Percentiles rank a stretch among this genome's conserved stretches.
Evolutionary conservation across 176 grass and related monocot species (phyloP).

Genomic region (Rhynchospora tenuis): DNA sequence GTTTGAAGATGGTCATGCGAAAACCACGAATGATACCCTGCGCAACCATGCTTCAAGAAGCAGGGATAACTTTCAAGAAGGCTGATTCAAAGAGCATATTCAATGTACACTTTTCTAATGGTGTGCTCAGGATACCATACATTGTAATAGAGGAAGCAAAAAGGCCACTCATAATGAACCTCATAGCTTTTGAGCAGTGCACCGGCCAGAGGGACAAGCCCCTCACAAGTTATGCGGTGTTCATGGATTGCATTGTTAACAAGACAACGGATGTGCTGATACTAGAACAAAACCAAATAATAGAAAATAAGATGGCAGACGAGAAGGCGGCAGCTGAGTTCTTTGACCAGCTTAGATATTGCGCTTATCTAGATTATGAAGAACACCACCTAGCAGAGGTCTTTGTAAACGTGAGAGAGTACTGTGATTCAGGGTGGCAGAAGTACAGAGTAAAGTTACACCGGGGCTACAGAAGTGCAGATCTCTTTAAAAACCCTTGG

Average conservation of each 20-base stretch:
- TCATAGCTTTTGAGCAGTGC: conserved; percentile 21
- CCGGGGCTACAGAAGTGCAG: no score
- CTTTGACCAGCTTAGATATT: conserved; percentile 20
- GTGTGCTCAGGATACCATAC: conserved; percentile 14
- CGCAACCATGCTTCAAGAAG: conserved; percentile 22
- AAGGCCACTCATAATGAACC: conserved; percentile 22
- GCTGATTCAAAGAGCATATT: neutral
- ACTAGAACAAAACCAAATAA: conserved; percentile 5
- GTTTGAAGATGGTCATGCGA: neutral
- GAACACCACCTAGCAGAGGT: neutral
- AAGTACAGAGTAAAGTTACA: conserved; percentile 14
- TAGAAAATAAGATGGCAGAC: conserved; percentile 18
- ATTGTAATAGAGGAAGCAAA: neutral
- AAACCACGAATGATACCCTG: conserved; percentile 15
- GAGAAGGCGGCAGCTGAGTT: conserved; percentile 2
- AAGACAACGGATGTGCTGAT: neutral
- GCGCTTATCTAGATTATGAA: neutral
- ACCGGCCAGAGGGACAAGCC: neutral
- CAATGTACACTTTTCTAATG: neutral
- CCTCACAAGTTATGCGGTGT: conserved; percentile 8
- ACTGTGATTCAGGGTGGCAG: conserved; percentile 18
- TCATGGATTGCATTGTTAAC: conserved; percentile 21
- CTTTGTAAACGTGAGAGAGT: conserved; percentile 7
- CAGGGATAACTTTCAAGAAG: conserved; percentile 23
- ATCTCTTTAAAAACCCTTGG: conserved; percentile 20